Evolutionary conservation across 768 basidiomycete species (phyloP), one percentile per base, ranked within the genome.

Genomic region (Naganishia vaughanmartiniae): DNA sequence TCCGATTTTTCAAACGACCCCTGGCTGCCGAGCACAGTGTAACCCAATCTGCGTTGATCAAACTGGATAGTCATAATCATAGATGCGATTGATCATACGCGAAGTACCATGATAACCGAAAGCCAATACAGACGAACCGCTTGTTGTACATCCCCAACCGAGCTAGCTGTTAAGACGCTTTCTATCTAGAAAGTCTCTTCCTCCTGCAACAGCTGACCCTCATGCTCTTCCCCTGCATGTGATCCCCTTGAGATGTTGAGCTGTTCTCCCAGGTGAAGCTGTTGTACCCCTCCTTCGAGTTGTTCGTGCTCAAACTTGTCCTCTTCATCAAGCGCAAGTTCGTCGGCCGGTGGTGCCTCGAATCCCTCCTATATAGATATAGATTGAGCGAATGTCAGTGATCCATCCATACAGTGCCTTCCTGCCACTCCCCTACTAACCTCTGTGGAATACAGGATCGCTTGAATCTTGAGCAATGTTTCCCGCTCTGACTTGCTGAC

Each of bases 401-500:
- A 24, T 3, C 48, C 48, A 6, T 45, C 24, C 11, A 42, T n/a
- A 11, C 14, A 26, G n/a, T n/a, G n/a, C n/a, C 21, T 12, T 21
- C 1, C 34, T 19, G 4, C 21, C 2, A 7, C 30, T 7, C 2
- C 28, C 54, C 19, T 58, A 81, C 86, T 68, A 73, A 93, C 95
- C 88, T 96, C 93, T 15, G 94, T 96, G 28, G 90, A 89, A 81
- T 98, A 98, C 21, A 98, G 83, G 74, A 98, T 96, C 81, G 88
- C 88, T 81, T 96, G 93, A 71, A 98, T 92, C 72, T 90, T 87
- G 70, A 84, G 84, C 67, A 98, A 83, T 1, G 78, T 77, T n/a
- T 76, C 80, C 45, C 74, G 74, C 69, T 84, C 83, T 17, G 67
- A 71, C 33, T 76, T 75, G 17, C 86, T 85, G 0, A 83, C 74